These are phyloP conservation scores for Sphagnum contortum DNA, from an alignment of 225 moss, liverwort and hornwort species.

Conservation along the genomic window DNA sequence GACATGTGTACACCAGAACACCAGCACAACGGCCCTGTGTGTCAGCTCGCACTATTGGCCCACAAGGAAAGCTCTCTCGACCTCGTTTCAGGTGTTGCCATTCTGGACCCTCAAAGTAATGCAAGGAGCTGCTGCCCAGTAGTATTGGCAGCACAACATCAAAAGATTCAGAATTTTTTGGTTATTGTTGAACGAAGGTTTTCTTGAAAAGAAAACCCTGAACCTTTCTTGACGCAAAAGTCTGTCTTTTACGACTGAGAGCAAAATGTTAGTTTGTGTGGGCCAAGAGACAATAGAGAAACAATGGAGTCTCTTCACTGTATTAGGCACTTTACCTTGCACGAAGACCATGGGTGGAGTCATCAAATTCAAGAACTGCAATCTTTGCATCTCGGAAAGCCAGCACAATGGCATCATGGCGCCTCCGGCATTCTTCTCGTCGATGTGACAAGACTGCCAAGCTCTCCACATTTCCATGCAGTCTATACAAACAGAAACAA, in stretches of 20 bases:
- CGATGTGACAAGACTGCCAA: constrained; percentile 86
- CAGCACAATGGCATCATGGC: constrained; percentile 77
- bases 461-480: constrained; percentile 96
- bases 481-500: constrained; percentile 19
- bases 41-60: constrained; percentile 78
- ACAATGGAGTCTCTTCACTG: neutral
- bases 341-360: constrained; percentile 74
- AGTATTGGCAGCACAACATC: neutral
- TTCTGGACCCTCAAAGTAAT: constrained; percentile 96
- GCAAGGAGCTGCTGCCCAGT: constrained; percentile 62
- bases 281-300: neutral
- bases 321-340: constrained; percentile 28
- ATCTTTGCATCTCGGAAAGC: constrained; percentile 93
- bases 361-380: constrained; percentile 82
- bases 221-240: too few relatives aligned
- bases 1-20: constrained; percentile 77
- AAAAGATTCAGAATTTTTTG: too few relatives aligned
- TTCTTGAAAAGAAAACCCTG: too few relatives aligned
- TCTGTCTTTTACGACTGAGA: too few relatives aligned
- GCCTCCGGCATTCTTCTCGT: constrained; percentile 74
- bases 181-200: too few relatives aligned
- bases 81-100: constrained; percentile 89
- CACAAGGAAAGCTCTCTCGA: constrained; percentile 74
- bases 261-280: neutral
- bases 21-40: constrained; percentile 92